Evolutionary conservation across 805 yeast genomes (phyloP).

Genomic region (Kuraishia hungarica): DNA sequence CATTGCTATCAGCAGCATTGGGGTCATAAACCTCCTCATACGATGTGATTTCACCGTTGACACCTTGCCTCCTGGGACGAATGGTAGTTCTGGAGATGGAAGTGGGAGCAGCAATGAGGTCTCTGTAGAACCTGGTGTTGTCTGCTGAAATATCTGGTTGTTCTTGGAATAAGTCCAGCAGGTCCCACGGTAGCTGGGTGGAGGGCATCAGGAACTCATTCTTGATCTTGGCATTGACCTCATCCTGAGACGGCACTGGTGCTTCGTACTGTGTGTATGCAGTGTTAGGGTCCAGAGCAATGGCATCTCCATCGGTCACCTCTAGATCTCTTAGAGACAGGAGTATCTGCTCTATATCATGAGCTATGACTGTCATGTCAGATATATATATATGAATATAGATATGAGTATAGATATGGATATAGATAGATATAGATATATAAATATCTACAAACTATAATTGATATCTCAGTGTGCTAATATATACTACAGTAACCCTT

Average conservation of each 20-base stretch:
- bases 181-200: conserved; percentile 53
- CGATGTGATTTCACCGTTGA: conserved; percentile 58
- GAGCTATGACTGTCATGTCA: not conserved
- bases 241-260: conserved; percentile 6
- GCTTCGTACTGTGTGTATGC: conserved; percentile 5
- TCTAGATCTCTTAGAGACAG: not conserved
- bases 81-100: conserved; percentile 55
- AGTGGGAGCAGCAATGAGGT: conserved; percentile 50
- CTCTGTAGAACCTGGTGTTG: conserved; percentile 27
- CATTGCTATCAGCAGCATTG: conserved; percentile 16
- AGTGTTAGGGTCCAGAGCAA: conserved; percentile 12
- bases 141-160: conserved; percentile 29
- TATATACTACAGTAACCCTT: too few relatives aligned
- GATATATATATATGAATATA: too few relatives aligned
- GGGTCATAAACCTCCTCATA: conserved; percentile 56
- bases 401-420: too few relatives aligned
- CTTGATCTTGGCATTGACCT: conserved; percentile 15
- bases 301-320: not conserved
- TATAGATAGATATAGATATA: too few relatives aligned
- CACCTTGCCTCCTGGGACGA: conserved; percentile 66
- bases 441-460: too few relatives aligned
- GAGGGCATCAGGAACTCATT: conserved; percentile 55
- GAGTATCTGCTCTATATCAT: not conserved
- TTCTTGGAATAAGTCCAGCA: conserved; percentile 62
- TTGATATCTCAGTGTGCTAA: too few relatives aligned